These are phyloP conservation scores for Cymodocea nodosa DNA, from an alignment of 116 monocot genomes.

Conservation along the genomic window DNA sequence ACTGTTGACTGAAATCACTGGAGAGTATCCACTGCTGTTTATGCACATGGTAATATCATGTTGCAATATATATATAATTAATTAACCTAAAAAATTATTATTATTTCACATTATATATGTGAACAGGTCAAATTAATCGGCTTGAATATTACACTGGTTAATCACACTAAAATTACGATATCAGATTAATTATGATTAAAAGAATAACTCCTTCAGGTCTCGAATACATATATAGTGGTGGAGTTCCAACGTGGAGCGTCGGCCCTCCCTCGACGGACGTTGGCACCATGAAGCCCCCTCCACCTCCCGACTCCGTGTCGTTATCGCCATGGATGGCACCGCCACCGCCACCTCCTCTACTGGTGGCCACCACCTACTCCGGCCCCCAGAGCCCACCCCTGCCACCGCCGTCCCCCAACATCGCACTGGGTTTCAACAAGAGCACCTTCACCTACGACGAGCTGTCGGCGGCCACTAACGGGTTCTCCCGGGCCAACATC, in stretches of 20 bases:
- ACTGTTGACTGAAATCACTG: too few species aligned
- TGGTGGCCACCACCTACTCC: conserved; percentile 14
- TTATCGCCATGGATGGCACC: neutral
- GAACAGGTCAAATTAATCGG: too few species aligned
- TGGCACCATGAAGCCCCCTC: conserved; percentile 22
- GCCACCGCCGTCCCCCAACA: conserved; percentile 41
- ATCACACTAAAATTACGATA: neutral
- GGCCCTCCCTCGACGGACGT: neutral
- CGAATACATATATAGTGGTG: conserved; percentile 1
- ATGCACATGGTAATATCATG: too few species aligned
- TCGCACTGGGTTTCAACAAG: conserved; percentile 54
- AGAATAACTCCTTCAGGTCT: neutral
- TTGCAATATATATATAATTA: too few species aligned
- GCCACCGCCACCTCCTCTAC: conserved; percentile 17
- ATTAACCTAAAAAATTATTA: too few species aligned
- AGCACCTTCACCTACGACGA: conserved; percentile 57
- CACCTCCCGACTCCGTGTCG: conserved; percentile 4
- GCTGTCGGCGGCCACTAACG: conserved; percentile 36
- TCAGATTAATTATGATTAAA: neutral
- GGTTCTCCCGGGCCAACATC: conserved; percentile 40
- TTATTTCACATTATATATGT: too few species aligned
- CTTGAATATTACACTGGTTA: too few species aligned
- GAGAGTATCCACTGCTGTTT: too few species aligned
- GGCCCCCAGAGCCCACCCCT: conserved; percentile 24
- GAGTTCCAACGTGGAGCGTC: neutral